phyloP scores from a whole-genome alignment of 345 rosid species.

The Leavenworthia alabamica region DNA sequence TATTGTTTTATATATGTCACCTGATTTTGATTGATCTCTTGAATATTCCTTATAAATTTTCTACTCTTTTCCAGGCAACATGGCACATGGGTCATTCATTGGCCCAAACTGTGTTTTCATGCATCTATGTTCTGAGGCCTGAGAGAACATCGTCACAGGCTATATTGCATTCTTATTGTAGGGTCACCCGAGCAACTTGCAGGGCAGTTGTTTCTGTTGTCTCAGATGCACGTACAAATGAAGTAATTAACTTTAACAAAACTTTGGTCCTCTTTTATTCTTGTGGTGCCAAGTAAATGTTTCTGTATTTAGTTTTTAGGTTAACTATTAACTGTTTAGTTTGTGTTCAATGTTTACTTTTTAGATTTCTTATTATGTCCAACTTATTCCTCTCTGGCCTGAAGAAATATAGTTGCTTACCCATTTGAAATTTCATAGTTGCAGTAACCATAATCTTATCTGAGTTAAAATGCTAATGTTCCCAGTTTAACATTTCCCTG shows the following conservation, averaged over 20 bases:
- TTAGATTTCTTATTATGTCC: conserved; percentile 1
- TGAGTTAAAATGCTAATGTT: conserved; percentile 1
- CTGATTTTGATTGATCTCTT: neutral
- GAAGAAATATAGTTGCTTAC: neutral
- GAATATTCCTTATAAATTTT: conserved; percentile 14
- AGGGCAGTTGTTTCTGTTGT: conserved; percentile 87
- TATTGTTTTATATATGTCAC: neutral
- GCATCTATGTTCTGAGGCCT: conserved; percentile 83
- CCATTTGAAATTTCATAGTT: neutral
- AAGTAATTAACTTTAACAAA: conserved; percentile 74
- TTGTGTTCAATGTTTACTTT: neutral
- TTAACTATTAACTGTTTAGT: neutral
- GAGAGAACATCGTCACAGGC: conserved; percentile 85
- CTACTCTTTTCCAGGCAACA: conserved; percentile 65
- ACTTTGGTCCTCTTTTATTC: conserved; percentile 29
- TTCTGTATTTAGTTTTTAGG: neutral
- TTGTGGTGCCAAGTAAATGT: neutral
- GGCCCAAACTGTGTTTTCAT: conserved; percentile 99
- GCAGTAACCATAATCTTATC: conserved; percentile 9
- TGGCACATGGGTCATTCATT: conserved; percentile 99
- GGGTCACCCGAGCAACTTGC: conserved; percentile 84
- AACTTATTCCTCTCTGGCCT: neutral
- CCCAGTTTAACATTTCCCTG: conserved; percentile 4
- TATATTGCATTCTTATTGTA: conserved; percentile 81
- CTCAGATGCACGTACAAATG: conserved; percentile 97